A percentile compares a stretch with the other conserved stretches of the same genome.
Conservation (phyloP, 1,139 yeast species). For the Geotrichum klebahnii region DNA sequence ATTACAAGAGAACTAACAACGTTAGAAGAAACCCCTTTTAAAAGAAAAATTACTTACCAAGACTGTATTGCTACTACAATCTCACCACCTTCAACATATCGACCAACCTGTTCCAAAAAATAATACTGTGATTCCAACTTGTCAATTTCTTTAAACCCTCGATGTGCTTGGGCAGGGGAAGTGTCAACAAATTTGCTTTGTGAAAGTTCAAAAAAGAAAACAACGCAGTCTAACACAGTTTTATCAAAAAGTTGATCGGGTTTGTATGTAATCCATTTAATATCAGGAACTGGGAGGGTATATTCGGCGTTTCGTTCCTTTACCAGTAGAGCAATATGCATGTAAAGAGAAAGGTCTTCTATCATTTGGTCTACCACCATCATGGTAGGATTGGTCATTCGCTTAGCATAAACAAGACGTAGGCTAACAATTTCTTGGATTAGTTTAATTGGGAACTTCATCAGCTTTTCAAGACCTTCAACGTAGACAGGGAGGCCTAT, state of each 20-base stretch:
- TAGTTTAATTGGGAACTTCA: slow-evolving; percentile 72
- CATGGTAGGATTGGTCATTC: slow-evolving; percentile 79
- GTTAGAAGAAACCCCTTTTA: slow-evolving; percentile 4
- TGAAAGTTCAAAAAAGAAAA: slow-evolving; percentile 64
- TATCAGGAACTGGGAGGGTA: slow-evolving; percentile 55
- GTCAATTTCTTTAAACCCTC: slow-evolving; percentile 90
- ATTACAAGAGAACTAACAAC: slow-evolving; percentile 53
- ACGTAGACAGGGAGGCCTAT: slow-evolving; percentile 74
- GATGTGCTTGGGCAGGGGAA: slow-evolving; percentile 57
- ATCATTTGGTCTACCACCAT: slow-evolving; percentile 96
- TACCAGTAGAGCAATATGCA: slow-evolving; percentile 70
- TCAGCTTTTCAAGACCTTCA: slow-evolving; percentile 61
- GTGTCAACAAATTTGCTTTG: slow-evolving; percentile 76
- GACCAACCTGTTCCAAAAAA: slow-evolving; percentile 69
- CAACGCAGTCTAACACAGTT: slow-evolving; percentile 69
- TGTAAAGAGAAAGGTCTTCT: slow-evolving; percentile 75
- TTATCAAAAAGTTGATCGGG: slow-evolving; percentile 69
- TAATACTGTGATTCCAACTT: slow-evolving; percentile 73
- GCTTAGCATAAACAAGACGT: slow-evolving; percentile 72
- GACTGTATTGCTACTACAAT: slow-evolving; percentile 70
- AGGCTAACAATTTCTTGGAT: slow-evolving; percentile 76
- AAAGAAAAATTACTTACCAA: slow-evolving; percentile 29
- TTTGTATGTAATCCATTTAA: slow-evolving; percentile 70
- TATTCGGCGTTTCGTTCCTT: slow-evolving; percentile 65
- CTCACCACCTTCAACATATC: slow-evolving; percentile 77